Evolutionary conservation across 768 basidiomycete species (phyloP), one percentile per base, ranked within the genome.

Genomic region (Pisolithus marmoratus): DNA sequence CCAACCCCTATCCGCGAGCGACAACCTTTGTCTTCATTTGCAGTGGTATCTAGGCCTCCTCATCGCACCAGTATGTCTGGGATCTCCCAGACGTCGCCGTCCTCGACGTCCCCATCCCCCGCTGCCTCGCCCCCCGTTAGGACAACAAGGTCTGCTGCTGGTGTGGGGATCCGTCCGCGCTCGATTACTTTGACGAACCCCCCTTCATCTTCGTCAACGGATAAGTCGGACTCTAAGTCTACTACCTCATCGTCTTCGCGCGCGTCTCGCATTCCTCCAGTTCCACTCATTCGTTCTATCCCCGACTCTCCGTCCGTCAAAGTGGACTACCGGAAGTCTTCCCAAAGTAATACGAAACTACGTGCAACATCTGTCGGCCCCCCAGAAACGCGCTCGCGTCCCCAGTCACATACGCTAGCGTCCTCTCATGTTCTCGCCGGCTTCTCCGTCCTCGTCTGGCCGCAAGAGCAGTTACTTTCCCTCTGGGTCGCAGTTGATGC

Each of bases 1-100:
- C 83, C 83, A 8, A 83, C 83, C 45, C 77, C 77, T 22, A 83
- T 85, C 55, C 80, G 77, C 55, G 72, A 76, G 59, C 74, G 81
- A 29, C 68, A 76, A 44, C 78, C 82, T 4, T 74, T 74, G 9
- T 75, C 80, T 7, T 71, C 81, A 24, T 85, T 85, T 59, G 80
- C 79, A 53, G 83, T 85, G 43, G 81, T 79, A 2, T 83, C 82
- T 19, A 68, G 83, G 20, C 82, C 83, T 20, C 69, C 73, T 45
- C 63, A 78, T 26, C 62, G 63, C 47, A 71, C 59, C 8, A 69
- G 65, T 14, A 57, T 43, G 1, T 48, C 44, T 7, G 68, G 63
- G 19, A 49, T 52, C 53, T 48, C 8, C 5, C 22, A 2, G 36
- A 17, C 24, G 43, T 57, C 57, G 11, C 37, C 54, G 23, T 57